Percentiles rank a stretch among this genome's conserved stretches.
These are phyloP conservation scores for Umbelopsis sp. DNA, from an alignment of 192 early-diverging fungal species.

Conservation along the genomic window DNA sequence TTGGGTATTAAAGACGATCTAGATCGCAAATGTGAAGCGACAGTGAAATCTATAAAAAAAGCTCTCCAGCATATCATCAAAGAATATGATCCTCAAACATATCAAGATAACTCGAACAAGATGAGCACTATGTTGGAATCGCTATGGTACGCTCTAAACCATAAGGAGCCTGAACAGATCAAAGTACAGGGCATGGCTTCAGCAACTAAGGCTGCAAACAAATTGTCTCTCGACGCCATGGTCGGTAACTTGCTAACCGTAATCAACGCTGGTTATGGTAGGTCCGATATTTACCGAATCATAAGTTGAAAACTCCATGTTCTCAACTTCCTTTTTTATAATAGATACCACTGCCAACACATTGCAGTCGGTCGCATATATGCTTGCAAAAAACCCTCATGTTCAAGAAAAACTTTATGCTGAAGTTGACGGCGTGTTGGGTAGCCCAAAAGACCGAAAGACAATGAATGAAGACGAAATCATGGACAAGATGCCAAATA, in stretches of 20 bases:
- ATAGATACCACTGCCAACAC: slow-evolving; percentile 25
- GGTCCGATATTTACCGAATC: not conserved
- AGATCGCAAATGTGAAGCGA: slow-evolving; percentile 8
- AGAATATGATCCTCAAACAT: slow-evolving; percentile 1
- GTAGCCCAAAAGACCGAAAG: not conserved
- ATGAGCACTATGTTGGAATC: slow-evolving; percentile 26
- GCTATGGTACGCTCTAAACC: slow-evolving; percentile 6
- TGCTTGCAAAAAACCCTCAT: not conserved
- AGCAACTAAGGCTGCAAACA: slow-evolving; percentile 20
- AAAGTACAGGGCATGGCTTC: not conserved
- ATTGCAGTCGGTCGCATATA: not conserved
- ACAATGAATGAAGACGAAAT: not conserved
- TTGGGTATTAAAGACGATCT: not conserved
- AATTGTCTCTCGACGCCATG: not conserved
- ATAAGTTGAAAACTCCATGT: not conserved
- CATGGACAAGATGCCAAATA: not conserved
- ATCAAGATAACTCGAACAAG: not conserved
- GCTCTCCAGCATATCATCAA: not conserved
- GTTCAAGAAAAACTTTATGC: slow-evolving; percentile 12
- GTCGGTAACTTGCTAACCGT: slow-evolving; percentile 17
- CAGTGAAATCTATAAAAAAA: not conserved
- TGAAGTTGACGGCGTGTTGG: slow-evolving; percentile 9
- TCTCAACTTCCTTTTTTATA: no score
- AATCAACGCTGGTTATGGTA: slow-evolving; percentile 25
- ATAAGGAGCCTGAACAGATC: not conserved